Evolutionary conservation across 257 asterid species (phyloP), one percentile per base, ranked within the genome.

Genomic region (Solanum lycopersicoides): DNA sequence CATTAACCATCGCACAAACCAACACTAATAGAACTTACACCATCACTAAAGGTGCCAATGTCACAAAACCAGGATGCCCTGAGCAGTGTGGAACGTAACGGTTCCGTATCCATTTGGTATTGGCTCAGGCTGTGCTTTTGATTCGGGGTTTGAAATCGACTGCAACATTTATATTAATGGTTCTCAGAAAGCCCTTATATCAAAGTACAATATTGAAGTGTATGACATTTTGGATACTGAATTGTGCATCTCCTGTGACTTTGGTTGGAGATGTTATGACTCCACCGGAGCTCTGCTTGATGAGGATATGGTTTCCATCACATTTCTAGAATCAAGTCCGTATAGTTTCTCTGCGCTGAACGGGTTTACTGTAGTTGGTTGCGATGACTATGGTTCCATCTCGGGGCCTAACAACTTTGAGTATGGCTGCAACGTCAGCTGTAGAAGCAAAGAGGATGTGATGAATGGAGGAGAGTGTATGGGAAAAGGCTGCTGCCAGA

Each of bases 201-300:
- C 7, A n/a, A 76, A 56, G 65, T 56, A 8, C 10, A 37, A n/a
- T 65, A n/a, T 93, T 86, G 85, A 75, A 23, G 47, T 92, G 6
- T 87, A 39, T 75, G 93, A 93, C 8, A 92, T 94, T 59, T 91
- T 97, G 30, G 97, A 93, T 80, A 85, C 56, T 89, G 92, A 91
- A 20, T 12, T 93, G 82, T 93, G 94, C 34, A 15, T 93, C 83
- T 86, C 94, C 39, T 91, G 83, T 91, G 86, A 60, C 14, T 53
- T 93, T 3, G 94, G 95, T 4, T 25, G 30, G 41, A 87, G 2
- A 45, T 94, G 98, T 90, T 94, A 91, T 86, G 87, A 86, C 83
- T 30, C 76, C 5, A 2, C 83, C 7, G 96, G 97, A 30, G 80
- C 86, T 3, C 1, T 85, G 8, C 50, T 84, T 3, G 15, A 5